Percentiles rank a stretch among this genome's conserved stretches.
Conservation (phyloP, 495 filamentous ascomycete species). For the Schizothecium vesticola region DNA sequence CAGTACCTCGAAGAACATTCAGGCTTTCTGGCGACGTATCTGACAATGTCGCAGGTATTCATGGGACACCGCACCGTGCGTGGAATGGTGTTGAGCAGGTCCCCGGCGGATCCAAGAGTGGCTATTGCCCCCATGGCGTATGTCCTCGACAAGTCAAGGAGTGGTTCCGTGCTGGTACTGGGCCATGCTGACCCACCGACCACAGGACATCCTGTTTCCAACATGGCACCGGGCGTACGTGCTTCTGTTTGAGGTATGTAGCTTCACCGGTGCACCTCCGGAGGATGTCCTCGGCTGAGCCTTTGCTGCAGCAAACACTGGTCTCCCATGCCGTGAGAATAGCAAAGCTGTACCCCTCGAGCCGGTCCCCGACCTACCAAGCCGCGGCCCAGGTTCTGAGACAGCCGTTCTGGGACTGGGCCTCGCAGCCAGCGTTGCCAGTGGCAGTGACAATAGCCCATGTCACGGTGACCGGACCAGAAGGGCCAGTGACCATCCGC, state of each 20-base stretch:
- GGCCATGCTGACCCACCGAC: slow-evolving; percentile 13
- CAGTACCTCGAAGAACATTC: background rate
- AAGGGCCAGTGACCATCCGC: slow-evolving; percentile 20
- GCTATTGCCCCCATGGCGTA: slow-evolving; percentile 48
- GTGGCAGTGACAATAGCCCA: slow-evolving; percentile 20
- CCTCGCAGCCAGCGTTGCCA: slow-evolving; percentile 26
- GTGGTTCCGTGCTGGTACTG: background rate
- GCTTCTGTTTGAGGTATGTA: slow-evolving; percentile 18
- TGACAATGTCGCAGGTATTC: slow-evolving; percentile 39
- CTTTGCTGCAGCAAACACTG: slow-evolving; percentile 31
- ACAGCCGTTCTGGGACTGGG: slow-evolving; percentile 44
- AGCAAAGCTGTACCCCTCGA: slow-evolving; percentile 25
- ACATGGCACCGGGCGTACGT: slow-evolving; percentile 37
- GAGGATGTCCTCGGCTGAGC: background rate
- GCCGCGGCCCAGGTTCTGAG: slow-evolving; percentile 32
- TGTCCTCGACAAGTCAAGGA: slow-evolving; percentile 3
- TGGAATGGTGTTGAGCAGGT: slow-evolving; percentile 44
- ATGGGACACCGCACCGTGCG: slow-evolving; percentile 43
- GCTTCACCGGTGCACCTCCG: slow-evolving; percentile 35
- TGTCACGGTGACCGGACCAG: slow-evolving; percentile 31
- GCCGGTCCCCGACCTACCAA: slow-evolving; percentile 24
- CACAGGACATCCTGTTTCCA: slow-evolving; percentile 34
- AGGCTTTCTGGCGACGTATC: slow-evolving; percentile 5
- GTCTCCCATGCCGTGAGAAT: slow-evolving; percentile 31
- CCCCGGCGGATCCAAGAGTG: slow-evolving; percentile 24